Percentiles rank a stretch among this genome's conserved stretches.
These are phyloP conservation scores for Pholiota molesta DNA, from an alignment of 768 basidiomycete genomes.

Conservation along the genomic window DNA sequence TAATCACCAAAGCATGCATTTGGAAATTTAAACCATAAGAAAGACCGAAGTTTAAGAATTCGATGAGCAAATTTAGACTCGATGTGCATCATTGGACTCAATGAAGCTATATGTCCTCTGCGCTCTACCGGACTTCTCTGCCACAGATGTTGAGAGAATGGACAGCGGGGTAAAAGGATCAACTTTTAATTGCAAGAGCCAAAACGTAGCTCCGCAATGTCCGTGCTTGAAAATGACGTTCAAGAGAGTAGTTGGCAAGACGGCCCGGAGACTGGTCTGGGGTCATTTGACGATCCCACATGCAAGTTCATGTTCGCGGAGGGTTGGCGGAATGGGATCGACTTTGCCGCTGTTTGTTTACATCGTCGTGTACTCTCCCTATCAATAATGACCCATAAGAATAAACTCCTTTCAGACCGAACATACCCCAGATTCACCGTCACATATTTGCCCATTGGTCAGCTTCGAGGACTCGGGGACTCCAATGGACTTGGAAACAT, in stretches of 20 bases:
- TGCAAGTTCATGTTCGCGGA: no score
- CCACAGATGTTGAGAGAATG: background rate
- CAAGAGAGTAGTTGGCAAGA: background rate
- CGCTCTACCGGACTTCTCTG: constrained; percentile 2
- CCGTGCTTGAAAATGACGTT: background rate
- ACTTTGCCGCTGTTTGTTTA: no score
- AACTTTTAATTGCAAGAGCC: background rate
- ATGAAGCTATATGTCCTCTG: constrained; percentile 1
- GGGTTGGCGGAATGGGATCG: background rate
- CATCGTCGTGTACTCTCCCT: no score
- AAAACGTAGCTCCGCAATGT: background rate
- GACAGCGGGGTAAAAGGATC: background rate
- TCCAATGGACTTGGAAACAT: no score
- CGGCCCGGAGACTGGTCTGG: constrained; percentile 3
- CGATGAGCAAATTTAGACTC: constrained; percentile 4
- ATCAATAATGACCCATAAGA: no score
- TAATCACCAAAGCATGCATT: background rate
- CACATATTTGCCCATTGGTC: background rate
- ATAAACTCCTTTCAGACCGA: no score
- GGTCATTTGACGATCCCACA: constrained; percentile 23
- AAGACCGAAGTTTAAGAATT: constrained; percentile 22
- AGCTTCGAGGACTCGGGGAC: background rate
- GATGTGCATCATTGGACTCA: background rate
- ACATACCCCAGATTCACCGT: no score
- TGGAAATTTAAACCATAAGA: background rate